Conservation (phyloP, 495 filamentous ascomycete genomes). For the Penicillium odoratum region DNA sequence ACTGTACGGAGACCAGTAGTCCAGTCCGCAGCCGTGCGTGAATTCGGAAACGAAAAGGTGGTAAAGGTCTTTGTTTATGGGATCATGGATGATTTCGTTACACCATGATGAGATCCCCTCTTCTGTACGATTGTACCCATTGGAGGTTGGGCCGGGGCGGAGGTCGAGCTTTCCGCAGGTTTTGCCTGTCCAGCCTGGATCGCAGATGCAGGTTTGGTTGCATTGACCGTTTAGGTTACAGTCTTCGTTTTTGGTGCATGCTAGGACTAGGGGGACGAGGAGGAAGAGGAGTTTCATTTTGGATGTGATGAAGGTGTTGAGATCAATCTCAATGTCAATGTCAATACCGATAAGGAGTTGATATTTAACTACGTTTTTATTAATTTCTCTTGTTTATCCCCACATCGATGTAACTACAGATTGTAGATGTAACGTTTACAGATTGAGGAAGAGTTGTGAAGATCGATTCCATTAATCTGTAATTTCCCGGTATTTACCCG, state of each 20-base stretch:
- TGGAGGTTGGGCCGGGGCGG: conserved; percentile 25
- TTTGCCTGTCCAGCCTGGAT: conserved; percentile 37
- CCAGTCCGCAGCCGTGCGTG: conserved; percentile 34
- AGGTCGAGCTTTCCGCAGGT: conserved; percentile 42
- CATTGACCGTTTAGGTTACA: conserved; percentile 43
- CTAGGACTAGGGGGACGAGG: not conserved
- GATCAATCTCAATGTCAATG: no score
- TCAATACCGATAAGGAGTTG: no score
- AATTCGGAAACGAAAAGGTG: conserved; percentile 40
- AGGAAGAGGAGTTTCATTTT: no score
- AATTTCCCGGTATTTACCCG: conserved; percentile 2
- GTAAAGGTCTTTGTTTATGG: conserved; percentile 24
- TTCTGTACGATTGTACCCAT: conserved; percentile 37
- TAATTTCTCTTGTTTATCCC: no score
- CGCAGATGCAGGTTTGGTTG: conserved; percentile 29
- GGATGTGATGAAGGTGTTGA: no score
- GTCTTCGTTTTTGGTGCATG: conserved; percentile 38
- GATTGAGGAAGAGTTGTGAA: no score
- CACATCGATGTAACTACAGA: no score
- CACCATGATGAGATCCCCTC: conserved; percentile 42
- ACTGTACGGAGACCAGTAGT: conserved; percentile 39
- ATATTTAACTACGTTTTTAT: no score
- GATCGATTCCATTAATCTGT: not conserved
- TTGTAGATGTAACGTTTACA: no score
- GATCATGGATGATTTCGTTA: conserved; percentile 37